Conservation (phyloP, 345 rosid species). For the Eucalyptus urophylla region DNA sequence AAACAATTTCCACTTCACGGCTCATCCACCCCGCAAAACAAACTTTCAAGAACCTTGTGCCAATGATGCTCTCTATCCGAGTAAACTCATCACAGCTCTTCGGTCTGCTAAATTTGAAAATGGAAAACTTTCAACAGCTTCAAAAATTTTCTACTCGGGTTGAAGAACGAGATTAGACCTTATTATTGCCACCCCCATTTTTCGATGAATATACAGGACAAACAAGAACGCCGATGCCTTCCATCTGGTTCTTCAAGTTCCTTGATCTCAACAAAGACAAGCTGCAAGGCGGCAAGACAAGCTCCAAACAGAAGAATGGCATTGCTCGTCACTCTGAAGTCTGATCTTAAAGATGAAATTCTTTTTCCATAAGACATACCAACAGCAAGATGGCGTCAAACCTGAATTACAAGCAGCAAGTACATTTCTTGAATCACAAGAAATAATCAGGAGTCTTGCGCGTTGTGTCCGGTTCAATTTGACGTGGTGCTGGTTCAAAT, state of each 20-base stretch:
- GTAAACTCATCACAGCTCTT: background rate
- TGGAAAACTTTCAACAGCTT: background rate
- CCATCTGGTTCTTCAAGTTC: background rate
- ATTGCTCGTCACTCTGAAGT: conserved; percentile 21
- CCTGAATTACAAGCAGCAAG: conserved; percentile 22
- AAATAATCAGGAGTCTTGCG: conserved; percentile 97
- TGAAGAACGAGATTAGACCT: conserved; percentile 5
- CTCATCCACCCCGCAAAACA: background rate
- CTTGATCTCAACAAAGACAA: background rate
- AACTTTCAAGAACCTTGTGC: background rate
- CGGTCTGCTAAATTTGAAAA: background rate
- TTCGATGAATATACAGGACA: conserved; percentile 18
- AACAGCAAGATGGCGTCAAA: conserved; percentile 21
- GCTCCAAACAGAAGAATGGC: conserved; percentile 33
- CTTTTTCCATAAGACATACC: conserved; percentile 18
- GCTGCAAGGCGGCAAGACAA: conserved; percentile 1
- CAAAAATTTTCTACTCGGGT: background rate
- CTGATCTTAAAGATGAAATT: conserved; percentile 7
- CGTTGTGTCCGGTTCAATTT: conserved; percentile 79
- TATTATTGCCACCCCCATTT: conserved; percentile 17
- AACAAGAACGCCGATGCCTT: background rate
- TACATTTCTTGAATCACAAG: conserved; percentile 36
- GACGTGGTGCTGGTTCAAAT: conserved; percentile 90
- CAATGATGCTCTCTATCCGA: background rate
- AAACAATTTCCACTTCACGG: background rate